Base-by-base conservation (phyloP, 768 basidiomycete genomes). In the Tylopilus felleus region DNA sequence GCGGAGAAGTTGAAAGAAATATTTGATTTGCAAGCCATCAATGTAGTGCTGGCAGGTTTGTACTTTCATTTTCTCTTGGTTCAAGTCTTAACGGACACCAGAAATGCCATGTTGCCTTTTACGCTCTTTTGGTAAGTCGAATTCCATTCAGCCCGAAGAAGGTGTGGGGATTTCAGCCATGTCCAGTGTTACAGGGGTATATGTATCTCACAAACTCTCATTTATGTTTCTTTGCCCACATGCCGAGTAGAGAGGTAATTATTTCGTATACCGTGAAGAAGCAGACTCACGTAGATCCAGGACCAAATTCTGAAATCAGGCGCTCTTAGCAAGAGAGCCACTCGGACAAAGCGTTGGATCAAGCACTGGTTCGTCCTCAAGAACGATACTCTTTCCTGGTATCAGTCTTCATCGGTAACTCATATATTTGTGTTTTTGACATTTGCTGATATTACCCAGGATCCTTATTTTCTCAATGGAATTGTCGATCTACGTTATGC, bases 301-400 rank as follows among this genome's bases (percentile, higher is more conserved):
- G 90, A 95, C 65, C 88, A 94, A 78, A 75, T 95, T 2, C 77
- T 98, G 41, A 98, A 98, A 69, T 96, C 93, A 0, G 97, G 94
- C 0, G 85, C 86, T 4, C 77, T 99, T 38, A 84, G 82, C 62
- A 97, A 96, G 78, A 92, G 87, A 65, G 84, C 93, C 0, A 85
- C 86, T 51, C 81, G 90, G 50, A 95, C 93, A 9, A 96, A 93
- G 64, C 84, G 93, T 21, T 95, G 90, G 87, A 84, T 88, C 62
- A 93, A 89, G 67, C 93, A 93, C 69, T 98, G 97, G 97, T 95
- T 98, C 62, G 82, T 96, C 2, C 78, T 99, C 46, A 94, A 92
- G 81, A 96, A 98, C 57, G 93, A 95, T 64, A 91, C 93, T 1
- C 76, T 99, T 25, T 94, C 93, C 17, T 99, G 97, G 97, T 98